These are phyloP conservation scores for Fusarium multiceps DNA, from an alignment of 2,329 filamentous ascomycete species.

Conservation along the genomic window DNA sequence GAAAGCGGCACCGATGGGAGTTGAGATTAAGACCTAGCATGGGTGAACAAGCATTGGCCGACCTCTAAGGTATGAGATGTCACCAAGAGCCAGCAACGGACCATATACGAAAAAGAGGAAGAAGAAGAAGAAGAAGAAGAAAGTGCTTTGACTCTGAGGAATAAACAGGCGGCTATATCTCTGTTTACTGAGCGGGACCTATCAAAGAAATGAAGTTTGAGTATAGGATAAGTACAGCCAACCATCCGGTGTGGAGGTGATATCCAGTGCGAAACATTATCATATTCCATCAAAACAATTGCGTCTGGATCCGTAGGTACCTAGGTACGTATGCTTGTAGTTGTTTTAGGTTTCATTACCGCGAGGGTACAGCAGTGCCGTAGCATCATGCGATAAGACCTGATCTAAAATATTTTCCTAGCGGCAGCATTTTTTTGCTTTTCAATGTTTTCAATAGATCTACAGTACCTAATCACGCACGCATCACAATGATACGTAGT, in stretches of 20 bases:
- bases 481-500: neutral
- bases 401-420: neutral
- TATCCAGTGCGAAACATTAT: constrained; percentile 30
- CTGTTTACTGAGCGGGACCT: neutral
- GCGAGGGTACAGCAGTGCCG: neutral
- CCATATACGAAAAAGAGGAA: constrained; percentile 1
- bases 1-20: constrained; percentile 22
- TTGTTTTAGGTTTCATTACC: neutral
- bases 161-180: neutral
- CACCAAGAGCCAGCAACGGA: neutral
- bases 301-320: neutral
- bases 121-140: neutral
- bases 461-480: neutral
- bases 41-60: constrained; percentile 5
- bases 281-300: constrained; percentile 15
- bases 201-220: neutral
- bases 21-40: constrained; percentile 22
- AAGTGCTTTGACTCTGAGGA: neutral
- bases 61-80: neutral
- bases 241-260: constrained; percentile 5
- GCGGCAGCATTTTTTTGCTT: neutral
- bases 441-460: constrained; percentile 2
- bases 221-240: neutral
- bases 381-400: neutral
- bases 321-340: constrained; percentile 2